phyloP scores from a whole-genome alignment of 1,139 yeast genomes.

The Wickerhamomyces sp. region DNA sequence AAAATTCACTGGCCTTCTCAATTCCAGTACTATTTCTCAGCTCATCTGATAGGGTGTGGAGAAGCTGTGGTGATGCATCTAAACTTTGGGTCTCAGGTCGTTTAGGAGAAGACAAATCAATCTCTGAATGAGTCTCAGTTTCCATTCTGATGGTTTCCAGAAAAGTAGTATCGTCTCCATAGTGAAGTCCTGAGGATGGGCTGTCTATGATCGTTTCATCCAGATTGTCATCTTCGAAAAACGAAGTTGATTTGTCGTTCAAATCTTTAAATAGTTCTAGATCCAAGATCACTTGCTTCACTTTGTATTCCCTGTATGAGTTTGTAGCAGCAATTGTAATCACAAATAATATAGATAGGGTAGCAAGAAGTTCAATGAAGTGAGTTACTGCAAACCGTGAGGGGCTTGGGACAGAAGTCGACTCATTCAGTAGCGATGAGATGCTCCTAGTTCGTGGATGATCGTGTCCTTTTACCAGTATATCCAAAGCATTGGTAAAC shows the following conservation, averaged over 20 bases:
- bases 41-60: slow-evolving; percentile 9
- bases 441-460: too few relatives aligned
- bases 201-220: not conserved
- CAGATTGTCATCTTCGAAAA: not conserved
- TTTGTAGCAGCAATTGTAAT: too few relatives aligned
- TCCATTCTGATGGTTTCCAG: not conserved
- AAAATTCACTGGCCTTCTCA: slow-evolving; percentile 5
- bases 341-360: too few relatives aligned
- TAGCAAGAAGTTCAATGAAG: too few relatives aligned
- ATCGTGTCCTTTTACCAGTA: too few relatives aligned
- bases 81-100: not conserved
- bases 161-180: not conserved
- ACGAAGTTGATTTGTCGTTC: not conserved
- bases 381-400: too few relatives aligned
- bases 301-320: too few relatives aligned
- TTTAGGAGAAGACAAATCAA: slow-evolving; percentile 1
- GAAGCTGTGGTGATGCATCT: slow-evolving; percentile 8
- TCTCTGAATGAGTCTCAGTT: not conserved
- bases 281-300: not conserved
- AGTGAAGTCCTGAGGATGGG: too few relatives aligned
- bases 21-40: slow-evolving; percentile 4
- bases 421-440: too few relatives aligned
- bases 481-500: too few relatives aligned
- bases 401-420: too few relatives aligned
- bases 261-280: not conserved